These are phyloP conservation scores for Geotrichum australiense DNA, from an alignment of 1,139 yeast species.

Conservation along the genomic window DNA sequence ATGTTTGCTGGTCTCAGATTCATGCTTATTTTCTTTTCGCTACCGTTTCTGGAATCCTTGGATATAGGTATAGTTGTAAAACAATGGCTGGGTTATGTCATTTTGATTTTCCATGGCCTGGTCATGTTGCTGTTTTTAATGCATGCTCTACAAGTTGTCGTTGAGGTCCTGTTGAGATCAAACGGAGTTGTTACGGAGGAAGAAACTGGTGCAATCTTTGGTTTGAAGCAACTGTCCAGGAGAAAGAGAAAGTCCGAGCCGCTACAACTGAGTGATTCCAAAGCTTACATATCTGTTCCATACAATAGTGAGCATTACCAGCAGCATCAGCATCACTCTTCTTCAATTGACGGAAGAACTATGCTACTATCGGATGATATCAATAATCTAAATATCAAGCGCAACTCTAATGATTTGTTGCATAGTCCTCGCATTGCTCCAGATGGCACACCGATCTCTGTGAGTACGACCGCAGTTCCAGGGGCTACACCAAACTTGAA, in stretches of 20 bases:
- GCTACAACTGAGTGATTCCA: neutral
- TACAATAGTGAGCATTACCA: neutral
- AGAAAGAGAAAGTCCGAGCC: slow-evolving; percentile 16
- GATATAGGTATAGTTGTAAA: slow-evolving; percentile 22
- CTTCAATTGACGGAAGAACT: slow-evolving; percentile 9
- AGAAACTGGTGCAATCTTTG: slow-evolving; percentile 19
- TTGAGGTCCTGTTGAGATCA: slow-evolving; percentile 29
- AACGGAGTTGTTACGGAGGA: slow-evolving; percentile 25
- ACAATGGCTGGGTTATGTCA: slow-evolving; percentile 35
- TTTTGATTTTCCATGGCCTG: slow-evolving; percentile 31
- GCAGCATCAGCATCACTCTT: neutral
- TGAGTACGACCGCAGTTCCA: too few species aligned
- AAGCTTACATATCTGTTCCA: slow-evolving; percentile 2
- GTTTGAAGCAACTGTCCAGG: slow-evolving; percentile 24
- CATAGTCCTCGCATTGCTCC: too few species aligned
- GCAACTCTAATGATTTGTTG: too few species aligned
- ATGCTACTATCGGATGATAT: slow-evolving; percentile 5
- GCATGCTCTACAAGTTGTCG: slow-evolving; percentile 29
- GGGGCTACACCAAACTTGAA: too few species aligned
- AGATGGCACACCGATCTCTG: too few species aligned
- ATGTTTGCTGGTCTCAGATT: slow-evolving; percentile 26
- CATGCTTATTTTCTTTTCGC: slow-evolving; percentile 26
- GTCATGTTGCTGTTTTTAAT: slow-evolving; percentile 29
- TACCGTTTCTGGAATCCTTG: slow-evolving; percentile 30
- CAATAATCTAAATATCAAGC: too few species aligned